Base-by-base conservation (phyloP, 192 early-diverging fungal genomes). In the Pilobolus umbonatus region DNA sequence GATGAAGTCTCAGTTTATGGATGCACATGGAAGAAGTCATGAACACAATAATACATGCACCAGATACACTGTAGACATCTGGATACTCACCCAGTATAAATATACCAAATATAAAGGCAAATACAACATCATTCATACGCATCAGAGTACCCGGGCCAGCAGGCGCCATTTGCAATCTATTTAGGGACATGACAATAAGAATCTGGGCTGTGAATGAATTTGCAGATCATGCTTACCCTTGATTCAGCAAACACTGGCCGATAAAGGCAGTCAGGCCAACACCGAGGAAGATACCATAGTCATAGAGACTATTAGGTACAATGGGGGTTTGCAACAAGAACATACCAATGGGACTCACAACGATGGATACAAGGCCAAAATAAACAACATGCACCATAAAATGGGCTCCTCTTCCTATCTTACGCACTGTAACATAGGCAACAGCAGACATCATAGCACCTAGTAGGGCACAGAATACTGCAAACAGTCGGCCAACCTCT, bases 111-210 rank as follows among this genome's bases (percentile, higher is more conserved):
- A 85, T 44, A 70, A 89, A 89, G 14, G 88, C 85, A 75, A 89
- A 88, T 2, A 89, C 86, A 31, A 93, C 80, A 57, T 93, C 88
- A 44, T 87, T 72, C 71, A 86, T 89, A 38, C 90, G 79, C 84
- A 90, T 87, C 70, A 93, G 47, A n/a, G 85, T 69, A 11, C 78
- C 87, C 0, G 85, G 85, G 0, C 88, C 88, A 12, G 87, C 74
- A 9, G 81, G 80, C 7, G 84, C 84, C 58, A 89, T 46, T 74
- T 92, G 90, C 55, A 92, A 50, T 7, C 78, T 80, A 58, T 4
- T 28, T 38, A 45, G 15, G 5, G 15, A 44, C 14, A 44, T 39
- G 19, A 25, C 19, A 55, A 31, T 52, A 57, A 28, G 43, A 14
- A 49, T 30, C 30, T 35, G 21, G 22, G 14, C 31, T 3, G 12